Evolutionary conservation across 2,329 filamentous ascomycete genomes (phyloP).

Genomic region (Cladosporium sphaerospermum): DNA sequence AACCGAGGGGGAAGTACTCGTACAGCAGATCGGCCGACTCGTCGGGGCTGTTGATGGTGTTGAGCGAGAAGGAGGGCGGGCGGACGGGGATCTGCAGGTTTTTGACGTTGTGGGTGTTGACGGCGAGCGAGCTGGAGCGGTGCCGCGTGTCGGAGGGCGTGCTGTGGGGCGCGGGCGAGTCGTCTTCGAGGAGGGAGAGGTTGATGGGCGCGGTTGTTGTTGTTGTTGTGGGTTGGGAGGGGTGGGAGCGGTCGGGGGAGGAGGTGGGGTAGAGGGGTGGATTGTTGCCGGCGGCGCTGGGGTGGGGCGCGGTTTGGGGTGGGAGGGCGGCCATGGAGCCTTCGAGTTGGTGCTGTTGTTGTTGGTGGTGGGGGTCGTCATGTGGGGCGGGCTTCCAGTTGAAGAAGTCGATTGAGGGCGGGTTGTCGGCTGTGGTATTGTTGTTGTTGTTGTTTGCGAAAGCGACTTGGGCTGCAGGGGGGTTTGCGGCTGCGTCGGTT

Average conservation of each 20-base stretch:
- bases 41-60: constrained; percentile 54
- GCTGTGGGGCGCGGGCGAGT: constrained; percentile 33
- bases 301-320: constrained; percentile 16
- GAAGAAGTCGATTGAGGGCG: constrained; percentile 36
- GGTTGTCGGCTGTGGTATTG: constrained; percentile 24
- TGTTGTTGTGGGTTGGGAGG: constrained; percentile 35
- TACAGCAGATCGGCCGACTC: constrained; percentile 82
- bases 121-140: constrained; percentile 9
- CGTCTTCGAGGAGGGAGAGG: constrained; percentile 52
- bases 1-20: constrained; percentile 86
- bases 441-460: constrained; percentile 31
- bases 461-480: constrained; percentile 34
- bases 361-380: not conserved
- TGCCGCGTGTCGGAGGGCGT: constrained; percentile 15
- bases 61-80: constrained; percentile 41
- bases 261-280: constrained; percentile 32
- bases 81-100: constrained; percentile 31
- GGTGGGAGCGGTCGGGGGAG: constrained; percentile 46
- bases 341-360: constrained; percentile 18
- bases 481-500: constrained; percentile 28
- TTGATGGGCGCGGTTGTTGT: constrained; percentile 43
- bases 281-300: not conserved
- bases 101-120: constrained; percentile 14
- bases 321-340: constrained; percentile 40
- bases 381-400: constrained; percentile 35